phyloP scores from a whole-genome alignment of 2,329 filamentous ascomycete genomes.

The Cladorrhinum sp. region DNA sequence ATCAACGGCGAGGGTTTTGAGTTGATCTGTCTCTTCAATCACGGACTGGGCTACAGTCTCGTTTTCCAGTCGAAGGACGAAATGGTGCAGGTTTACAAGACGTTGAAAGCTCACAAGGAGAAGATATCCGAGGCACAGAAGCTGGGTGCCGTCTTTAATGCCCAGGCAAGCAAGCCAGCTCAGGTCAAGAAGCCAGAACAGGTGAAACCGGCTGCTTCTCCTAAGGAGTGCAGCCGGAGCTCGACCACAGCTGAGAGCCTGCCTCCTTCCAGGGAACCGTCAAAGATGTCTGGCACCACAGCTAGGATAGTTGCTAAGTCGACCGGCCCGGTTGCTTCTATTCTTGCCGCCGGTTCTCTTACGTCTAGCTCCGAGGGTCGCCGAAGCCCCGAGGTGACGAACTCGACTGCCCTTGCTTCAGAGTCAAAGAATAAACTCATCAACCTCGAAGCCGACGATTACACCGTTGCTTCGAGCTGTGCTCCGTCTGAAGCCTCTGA shows the following conservation, averaged over 20 bases:
- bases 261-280: not conserved
- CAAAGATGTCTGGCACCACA: not conserved
- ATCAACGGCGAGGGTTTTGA: conserved; percentile 1
- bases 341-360: not conserved
- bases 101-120: not conserved
- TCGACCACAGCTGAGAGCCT: not conserved
- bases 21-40: not conserved
- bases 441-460: not conserved
- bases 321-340: not conserved
- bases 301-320: not conserved
- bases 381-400: not conserved
- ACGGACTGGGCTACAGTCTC: not conserved
- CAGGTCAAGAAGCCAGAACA: not conserved
- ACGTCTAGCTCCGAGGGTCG: not conserved
- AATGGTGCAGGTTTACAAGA: not conserved
- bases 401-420: not conserved
- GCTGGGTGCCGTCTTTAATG: not conserved
- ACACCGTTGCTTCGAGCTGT: not conserved
- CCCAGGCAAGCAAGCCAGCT: not conserved
- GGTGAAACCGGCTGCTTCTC: not conserved
- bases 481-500: not conserved
- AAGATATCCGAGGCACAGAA: not conserved
- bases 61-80: not conserved
- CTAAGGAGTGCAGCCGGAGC: not conserved
- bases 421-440: not conserved